Evolutionary conservation across 179 eudicot genomes (phyloP).

Genomic region (Beta corolliflora): DNA sequence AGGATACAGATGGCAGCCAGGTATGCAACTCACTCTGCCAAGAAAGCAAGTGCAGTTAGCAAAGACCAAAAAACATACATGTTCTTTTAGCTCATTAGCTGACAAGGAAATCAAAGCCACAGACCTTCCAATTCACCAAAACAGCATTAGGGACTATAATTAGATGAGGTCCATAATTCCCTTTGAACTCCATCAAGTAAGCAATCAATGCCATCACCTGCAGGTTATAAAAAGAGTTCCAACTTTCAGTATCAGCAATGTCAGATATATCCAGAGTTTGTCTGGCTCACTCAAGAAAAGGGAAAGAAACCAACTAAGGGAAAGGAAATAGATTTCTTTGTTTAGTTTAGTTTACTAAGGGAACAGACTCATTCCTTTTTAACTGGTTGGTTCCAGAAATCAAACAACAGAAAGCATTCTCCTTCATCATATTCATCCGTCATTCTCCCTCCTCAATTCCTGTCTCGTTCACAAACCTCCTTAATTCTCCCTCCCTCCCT

Average conservation of each 20-base stretch:
- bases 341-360: neutral
- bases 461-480: neutral
- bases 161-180: conserved; percentile 97
- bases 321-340: neutral
- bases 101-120: conserved; percentile 13
- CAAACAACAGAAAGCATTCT: neutral
- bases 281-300: neutral
- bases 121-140: conserved; percentile 97
- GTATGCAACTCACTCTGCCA: conserved; percentile 89
- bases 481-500: no score
- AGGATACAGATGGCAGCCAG: conserved; percentile 92
- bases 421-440: neutral
- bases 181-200: conserved; percentile 95
- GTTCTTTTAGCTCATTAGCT: neutral
- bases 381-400: neutral
- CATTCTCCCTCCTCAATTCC: neutral
- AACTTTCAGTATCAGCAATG: neutral
- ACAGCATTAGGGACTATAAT: conserved; percentile 99
- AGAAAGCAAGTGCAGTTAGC: conserved; percentile 11
- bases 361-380: neutral
- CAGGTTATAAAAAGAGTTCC: conserved; percentile 12
- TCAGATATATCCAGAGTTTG: neutral
- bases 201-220: conserved; percentile 99
- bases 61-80: neutral
- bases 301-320: neutral